Evolutionary conservation across 1,139 yeast species (phyloP), one percentile per base, ranked within the genome.

Genomic region (Yamadazyma epiphylla): DNA sequence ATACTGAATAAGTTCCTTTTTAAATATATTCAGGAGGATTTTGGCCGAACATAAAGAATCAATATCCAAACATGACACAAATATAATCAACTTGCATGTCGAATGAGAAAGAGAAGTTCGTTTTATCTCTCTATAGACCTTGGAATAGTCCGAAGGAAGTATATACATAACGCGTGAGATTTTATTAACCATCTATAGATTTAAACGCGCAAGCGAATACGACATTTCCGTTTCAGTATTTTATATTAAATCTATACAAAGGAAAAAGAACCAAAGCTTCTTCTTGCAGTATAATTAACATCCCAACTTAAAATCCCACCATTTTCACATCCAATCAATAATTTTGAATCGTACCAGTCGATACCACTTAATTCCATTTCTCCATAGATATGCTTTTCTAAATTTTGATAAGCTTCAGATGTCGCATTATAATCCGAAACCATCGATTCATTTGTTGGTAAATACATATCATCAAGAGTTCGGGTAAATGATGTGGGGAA

Each of bases 1-100:
- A 51, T 82, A 86, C 40, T 89, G 95, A 11, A 91, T 79, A 49
- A 89, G 66, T 48, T 87, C 94, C 40, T 83, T 80, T 54, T 86
- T 81, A 39, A 91, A 67, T 33, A 87, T 62, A 27, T 70, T 58
- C 21, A 91, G 69, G 19, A 91, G 62, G 52, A 88, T 82, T 51
- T 79, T 82, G 25, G 95, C 79, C 0, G 95, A 86, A 60, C 97
- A 91, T 16, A 94, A 64, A 25, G 97, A 88, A 62, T 94, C 99
- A 25, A 91, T 81, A 55, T 84, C 87, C 44, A 89, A 66, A 56
- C 96, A 86, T 6, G 97, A 85, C 22, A 88, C 96, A 53, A 89
- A 88, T 15, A 94, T 68, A 24, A 88, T 89, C 36, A 91, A 63
- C 47, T 85, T 84, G 53, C 97, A 91, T 5, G 96, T 83, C 15